Conservation (phyloP, 805 yeast species). For the Wickerhamomyces rabaulensis region DNA sequence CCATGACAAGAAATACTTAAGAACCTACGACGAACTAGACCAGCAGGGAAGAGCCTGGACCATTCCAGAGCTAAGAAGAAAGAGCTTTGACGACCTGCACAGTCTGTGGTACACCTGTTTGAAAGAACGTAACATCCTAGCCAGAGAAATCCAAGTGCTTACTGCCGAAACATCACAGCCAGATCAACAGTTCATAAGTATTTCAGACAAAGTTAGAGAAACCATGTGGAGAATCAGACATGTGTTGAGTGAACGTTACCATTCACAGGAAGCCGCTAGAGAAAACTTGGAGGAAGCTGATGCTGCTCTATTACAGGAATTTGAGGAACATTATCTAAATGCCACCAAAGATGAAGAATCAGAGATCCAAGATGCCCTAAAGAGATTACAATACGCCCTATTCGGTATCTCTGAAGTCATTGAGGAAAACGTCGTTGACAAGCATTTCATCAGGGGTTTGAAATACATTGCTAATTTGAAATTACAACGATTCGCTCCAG, state of each 20-base stretch:
- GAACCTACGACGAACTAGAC: constrained; percentile 51
- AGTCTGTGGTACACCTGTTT: constrained; percentile 84
- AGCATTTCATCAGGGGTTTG: constrained; percentile 61
- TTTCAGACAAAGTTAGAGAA: constrained; percentile 40
- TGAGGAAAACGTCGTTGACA: constrained; percentile 53
- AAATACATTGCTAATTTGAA: constrained; percentile 66
- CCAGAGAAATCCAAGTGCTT: constrained; percentile 66
- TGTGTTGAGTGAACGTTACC: constrained; percentile 81
- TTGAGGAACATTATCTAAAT: constrained; percentile 51
- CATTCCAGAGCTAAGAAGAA: constrained; percentile 82
- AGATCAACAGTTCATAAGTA: constrained; percentile 26
- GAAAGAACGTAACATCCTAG: constrained; percentile 74
- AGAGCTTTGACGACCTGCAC: constrained; percentile 89
- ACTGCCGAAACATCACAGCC: constrained; percentile 36
- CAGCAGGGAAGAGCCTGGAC: constrained; percentile 75
- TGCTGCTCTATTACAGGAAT: constrained; percentile 46
- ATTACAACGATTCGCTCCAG: constrained; percentile 43
- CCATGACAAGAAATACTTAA: constrained; percentile 52
- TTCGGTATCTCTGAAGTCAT: constrained; percentile 77
- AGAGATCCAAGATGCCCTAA: constrained; percentile 62
- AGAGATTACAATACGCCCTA: constrained; percentile 74
- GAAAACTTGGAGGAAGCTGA: constrained; percentile 39
- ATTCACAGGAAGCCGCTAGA: constrained; percentile 58
- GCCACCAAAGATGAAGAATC: constrained; percentile 49
- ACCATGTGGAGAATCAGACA: constrained; percentile 81